phyloP scores from a whole-genome alignment of 768 basidiomycete genomes.

The Daedaleopsis sinensis region DNA sequence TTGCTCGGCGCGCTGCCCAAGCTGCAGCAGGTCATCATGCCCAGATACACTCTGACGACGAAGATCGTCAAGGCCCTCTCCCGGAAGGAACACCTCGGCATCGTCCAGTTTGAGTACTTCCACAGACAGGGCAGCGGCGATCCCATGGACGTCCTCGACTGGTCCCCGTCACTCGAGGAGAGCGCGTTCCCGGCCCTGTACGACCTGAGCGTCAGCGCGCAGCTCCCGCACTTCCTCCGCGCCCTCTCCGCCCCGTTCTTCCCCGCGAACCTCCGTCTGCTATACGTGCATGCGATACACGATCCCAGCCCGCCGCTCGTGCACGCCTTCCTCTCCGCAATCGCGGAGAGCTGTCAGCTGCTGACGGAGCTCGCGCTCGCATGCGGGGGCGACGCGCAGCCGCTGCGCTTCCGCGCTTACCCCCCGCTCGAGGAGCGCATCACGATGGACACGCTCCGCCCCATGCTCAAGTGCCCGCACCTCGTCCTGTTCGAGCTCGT shows the following conservation, averaged over 20 bases:
- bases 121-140: constrained; percentile 51
- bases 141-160: constrained; percentile 44
- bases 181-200: constrained; percentile 56
- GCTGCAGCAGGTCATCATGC: constrained; percentile 52
- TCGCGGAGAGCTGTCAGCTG: constrained; percentile 51
- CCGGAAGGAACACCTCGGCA: constrained; percentile 42
- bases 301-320: constrained; percentile 47
- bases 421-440: constrained; percentile 28
- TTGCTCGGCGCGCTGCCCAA: constrained; percentile 45
- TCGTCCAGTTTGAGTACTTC: constrained; percentile 58
- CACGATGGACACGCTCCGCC: constrained; percentile 39
- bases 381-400: constrained; percentile 12
- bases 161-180: constrained; percentile 46
- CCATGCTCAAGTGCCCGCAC: constrained; percentile 36
- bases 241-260: constrained; percentile 49
- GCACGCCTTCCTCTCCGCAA: constrained; percentile 43
- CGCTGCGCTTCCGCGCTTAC: constrained; percentile 6
- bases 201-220: constrained; percentile 52
- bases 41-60: constrained; percentile 54
- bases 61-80: constrained; percentile 50
- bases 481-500: constrained; percentile 37
- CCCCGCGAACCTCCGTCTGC: constrained; percentile 50
- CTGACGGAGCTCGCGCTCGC: constrained; percentile 47
- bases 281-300: constrained; percentile 54
- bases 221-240: constrained; percentile 45